A percentile compares a stretch with the other conserved stretches of the same genome.
Evolutionary conservation across 2,329 filamentous ascomycete genomes (phyloP).

Genomic region (Fusarium circinatum): DNA sequence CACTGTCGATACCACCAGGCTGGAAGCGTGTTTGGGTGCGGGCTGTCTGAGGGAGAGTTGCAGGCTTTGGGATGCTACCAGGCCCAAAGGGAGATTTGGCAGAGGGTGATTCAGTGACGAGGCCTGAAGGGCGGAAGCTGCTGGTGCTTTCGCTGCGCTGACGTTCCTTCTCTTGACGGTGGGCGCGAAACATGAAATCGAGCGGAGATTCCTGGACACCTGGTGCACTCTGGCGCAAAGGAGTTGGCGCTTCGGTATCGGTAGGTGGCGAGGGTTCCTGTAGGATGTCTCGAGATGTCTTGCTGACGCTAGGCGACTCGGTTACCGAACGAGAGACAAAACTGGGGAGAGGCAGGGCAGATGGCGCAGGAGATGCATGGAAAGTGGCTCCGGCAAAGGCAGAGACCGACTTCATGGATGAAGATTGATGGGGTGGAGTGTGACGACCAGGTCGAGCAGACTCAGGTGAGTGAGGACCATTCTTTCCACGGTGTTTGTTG

Average conservation of each 20-base stretch:
- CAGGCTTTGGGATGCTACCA: conserved; percentile 35
- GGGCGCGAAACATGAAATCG: conserved; percentile 90
- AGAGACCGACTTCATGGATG: conserved; percentile 58
- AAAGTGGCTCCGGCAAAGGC: conserved; percentile 95
- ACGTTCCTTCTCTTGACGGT: conserved; percentile 79
- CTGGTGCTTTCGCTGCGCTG: conserved; percentile 64
- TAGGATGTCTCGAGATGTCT: conserved; percentile 49
- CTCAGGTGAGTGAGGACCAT: conserved; percentile 54
- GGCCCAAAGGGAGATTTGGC: conserved; percentile 50
- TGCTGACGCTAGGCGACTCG: conserved; percentile 62
- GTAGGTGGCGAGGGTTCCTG: conserved; percentile 63
- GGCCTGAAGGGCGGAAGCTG: conserved; percentile 52
- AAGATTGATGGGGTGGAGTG: conserved; percentile 56
- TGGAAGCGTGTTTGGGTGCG: conserved; percentile 38
- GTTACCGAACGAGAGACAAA: conserved; percentile 82
- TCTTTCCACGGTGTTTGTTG: conserved; percentile 48
- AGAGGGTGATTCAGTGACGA: conserved; percentile 64
- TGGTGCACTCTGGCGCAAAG: conserved; percentile 52
- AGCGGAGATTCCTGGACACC: conserved; percentile 75
- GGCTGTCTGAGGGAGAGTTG: conserved; percentile 41
- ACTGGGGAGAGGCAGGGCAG: conserved; percentile 88
- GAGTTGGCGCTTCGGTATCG: conserved; percentile 61
- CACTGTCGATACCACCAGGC: conserved; percentile 42
- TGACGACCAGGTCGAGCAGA: conserved; percentile 53
- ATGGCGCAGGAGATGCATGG: conserved; percentile 92